Base-by-base conservation (phyloP, 2,329 filamentous ascomycete species). In the Nothophaeocryptopus gaeumannii region DNA sequence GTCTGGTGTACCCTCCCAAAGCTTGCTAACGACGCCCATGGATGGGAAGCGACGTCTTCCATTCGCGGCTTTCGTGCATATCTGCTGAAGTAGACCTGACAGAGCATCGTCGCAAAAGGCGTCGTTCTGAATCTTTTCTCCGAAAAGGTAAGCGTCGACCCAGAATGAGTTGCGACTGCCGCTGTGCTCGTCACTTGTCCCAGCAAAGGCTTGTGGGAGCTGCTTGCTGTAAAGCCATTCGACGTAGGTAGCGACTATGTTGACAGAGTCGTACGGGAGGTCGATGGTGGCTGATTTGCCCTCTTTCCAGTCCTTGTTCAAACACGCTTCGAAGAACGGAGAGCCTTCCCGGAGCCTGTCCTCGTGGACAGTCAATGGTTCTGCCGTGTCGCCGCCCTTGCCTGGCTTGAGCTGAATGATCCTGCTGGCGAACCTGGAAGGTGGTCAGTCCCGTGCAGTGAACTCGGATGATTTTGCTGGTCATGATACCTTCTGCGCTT, bases 281-380 rank as follows among this genome's bases (percentile, higher is more conserved):
- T 58, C 55, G 13, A 59, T 50, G 7, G 42, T 42, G 9, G 44
- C 38, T 1, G 45, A 45, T 11, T 39, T 45, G 11, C 55, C 55
- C 47, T 58, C 55, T 15, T 53, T 43, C 58, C 58, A 58, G 35
- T 47, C 53, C 37, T 55, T 46, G 41, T 57, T 54, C 34, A 57
- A 40, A 12, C 54, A 55, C 12, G 48, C 42, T 29, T 47, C 45
- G 41, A 60, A 60, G 41, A 58, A 58, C 8, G 38, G 36, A 5
- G 53, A 56, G 34, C 51, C 34, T 36, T 51, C 41, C 29, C 39
- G 36, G 9, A 59, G 45, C 20, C 54, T 47, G 11, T 31, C 49
- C 39, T 59, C 58, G 45, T 58, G 58, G 13, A 58, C 49, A 16
- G 53, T 44, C 36, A 56, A 58, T 26, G 20, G 20, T 7, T 26